A percentile compares a stretch with the other conserved stretches of the same genome.
phyloP scores from a whole-genome alignment of 139 green algal species.

The Marvania coccoides region DNA sequence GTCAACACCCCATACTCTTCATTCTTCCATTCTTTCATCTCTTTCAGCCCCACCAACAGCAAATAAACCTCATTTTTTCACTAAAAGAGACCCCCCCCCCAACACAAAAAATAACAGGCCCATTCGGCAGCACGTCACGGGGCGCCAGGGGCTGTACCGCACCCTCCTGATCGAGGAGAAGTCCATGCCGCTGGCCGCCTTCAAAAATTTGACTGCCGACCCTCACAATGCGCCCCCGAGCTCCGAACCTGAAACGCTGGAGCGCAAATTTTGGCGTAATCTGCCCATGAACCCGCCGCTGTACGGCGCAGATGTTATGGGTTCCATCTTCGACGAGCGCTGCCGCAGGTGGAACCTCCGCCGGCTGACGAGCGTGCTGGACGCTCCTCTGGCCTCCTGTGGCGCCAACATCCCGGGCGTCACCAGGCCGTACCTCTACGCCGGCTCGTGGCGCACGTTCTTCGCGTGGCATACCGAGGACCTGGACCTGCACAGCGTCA shows the following conservation, averaged over 20 bases:
- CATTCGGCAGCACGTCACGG: conserved; percentile 62
- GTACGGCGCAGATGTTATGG: conserved; percentile 73
- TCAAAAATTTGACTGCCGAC: conserved; percentile 10
- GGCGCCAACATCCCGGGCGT: conserved; percentile 63
- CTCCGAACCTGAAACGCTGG: conserved; percentile 30
- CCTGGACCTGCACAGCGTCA: conserved; percentile 86
- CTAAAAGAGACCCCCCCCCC: conserved; percentile 1
- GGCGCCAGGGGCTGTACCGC: conserved; percentile 63
- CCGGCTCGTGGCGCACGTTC: conserved; percentile 64
- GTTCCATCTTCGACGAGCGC: conserved; percentile 59
- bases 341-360: conserved; percentile 56
- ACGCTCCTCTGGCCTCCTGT: conserved; percentile 40
- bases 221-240: neutral
- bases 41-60: too few relatives aligned
- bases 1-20: neutral
- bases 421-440: conserved; percentile 78
- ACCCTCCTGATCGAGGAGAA: conserved; percentile 61
- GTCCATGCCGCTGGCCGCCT: conserved; percentile 30
- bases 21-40: neutral
- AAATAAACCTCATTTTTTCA: too few relatives aligned
- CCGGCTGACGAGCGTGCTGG: conserved; percentile 59
- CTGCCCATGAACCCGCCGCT: conserved; percentile 55
- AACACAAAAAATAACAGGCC: conserved; percentile 21
- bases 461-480: conserved; percentile 90
- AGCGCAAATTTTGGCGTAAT: conserved; percentile 70